A percentile compares a stretch with the other conserved stretches of the same genome.
Conservation (phyloP, 1,284 basidiomycete genomes). For the Moesziomyces antarcticus region DNA sequence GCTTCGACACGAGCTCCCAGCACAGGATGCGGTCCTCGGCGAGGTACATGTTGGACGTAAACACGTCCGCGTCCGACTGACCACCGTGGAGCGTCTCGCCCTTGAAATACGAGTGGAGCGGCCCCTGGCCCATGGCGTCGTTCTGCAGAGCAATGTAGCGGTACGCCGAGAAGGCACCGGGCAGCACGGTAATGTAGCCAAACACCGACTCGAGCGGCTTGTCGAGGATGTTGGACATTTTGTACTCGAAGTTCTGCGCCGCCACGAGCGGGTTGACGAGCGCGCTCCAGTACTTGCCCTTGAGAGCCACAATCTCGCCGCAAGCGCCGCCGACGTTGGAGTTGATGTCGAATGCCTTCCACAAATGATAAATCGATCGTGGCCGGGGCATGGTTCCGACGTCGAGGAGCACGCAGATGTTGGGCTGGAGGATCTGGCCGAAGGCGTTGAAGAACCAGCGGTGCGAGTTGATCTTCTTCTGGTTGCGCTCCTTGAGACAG, state of each 20-base stretch:
- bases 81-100: conserved; percentile 77
- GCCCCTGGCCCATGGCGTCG: conserved; percentile 82
- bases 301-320: conserved; percentile 93
- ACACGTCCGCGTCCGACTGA: conserved; percentile 62
- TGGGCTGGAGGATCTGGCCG: conserved; percentile 72
- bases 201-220: conserved; percentile 78
- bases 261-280: conserved; percentile 80
- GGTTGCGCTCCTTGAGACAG: conserved; percentile 70
- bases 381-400: conserved; percentile 85
- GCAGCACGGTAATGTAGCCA: conserved; percentile 91
- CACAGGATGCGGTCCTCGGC: conserved; percentile 66
- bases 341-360: conserved; percentile 97
- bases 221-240: conserved; percentile 64
- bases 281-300: conserved; percentile 75
- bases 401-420: conserved; percentile 92
- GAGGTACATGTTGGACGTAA: conserved; percentile 66
- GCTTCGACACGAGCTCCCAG: conserved; percentile 64
- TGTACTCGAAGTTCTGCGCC: conserved; percentile 67
- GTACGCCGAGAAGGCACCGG: conserved; percentile 88
- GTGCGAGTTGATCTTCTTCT: conserved; percentile 83
- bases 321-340: conserved; percentile 95
- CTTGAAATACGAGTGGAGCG: conserved; percentile 91
- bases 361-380: conserved; percentile 83
- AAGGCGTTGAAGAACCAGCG: conserved; percentile 71
- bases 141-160: conserved; percentile 88